Evolutionary conservation across 2,329 filamentous ascomycete genomes (phyloP), one percentile per base, ranked within the genome.

Genomic region (Teratosphaeria viscida): DNA sequence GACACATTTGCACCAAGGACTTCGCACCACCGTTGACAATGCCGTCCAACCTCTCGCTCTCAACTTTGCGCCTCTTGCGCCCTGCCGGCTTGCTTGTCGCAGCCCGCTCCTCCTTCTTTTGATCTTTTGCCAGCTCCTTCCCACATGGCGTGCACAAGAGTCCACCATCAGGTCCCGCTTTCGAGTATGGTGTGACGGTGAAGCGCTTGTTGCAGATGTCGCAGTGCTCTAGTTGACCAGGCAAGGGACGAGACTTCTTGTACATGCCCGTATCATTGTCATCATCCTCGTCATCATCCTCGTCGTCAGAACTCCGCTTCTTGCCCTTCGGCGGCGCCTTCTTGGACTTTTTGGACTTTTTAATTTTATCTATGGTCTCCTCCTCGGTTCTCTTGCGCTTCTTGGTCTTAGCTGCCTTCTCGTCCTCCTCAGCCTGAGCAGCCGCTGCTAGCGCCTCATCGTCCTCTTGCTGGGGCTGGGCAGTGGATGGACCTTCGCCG

Each of bases 141-240:
- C 89, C 88, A 69, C 92, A 97, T 26, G 88, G 85, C 3, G 81
- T 80, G 71, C 92, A 97, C 1, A 96, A 78, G n/a, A 97, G 78
- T 16, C 90, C 90, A 3, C 92, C 92, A n/a, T 87, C 80, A 0
- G 89, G 88, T 0, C 89, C 90, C 32, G 86, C 82, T 64, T 90
- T 87, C 63, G 88, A 91, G 75, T 96, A 96, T 0, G 90, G 82
- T 0, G 92, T 96, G 53, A 97, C 92, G 0, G 90, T 96, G 70
- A 97, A 97, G 43, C 91, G 85, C 72, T 94, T 95, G 52, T 82
- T 81, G 72, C 92, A 97, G 2, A 86, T 76, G 63, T 89, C 90
- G 71, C 92, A 97, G 65, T 96, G 92, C 63, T 89, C 90, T 69
- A 92, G 83, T 73, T 97, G 92, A 2, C 90, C 91, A 1, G 90